These are phyloP conservation scores for Petasospora fabianii DNA, from an alignment of 1,139 yeast genomes.

Conservation along the genomic window DNA sequence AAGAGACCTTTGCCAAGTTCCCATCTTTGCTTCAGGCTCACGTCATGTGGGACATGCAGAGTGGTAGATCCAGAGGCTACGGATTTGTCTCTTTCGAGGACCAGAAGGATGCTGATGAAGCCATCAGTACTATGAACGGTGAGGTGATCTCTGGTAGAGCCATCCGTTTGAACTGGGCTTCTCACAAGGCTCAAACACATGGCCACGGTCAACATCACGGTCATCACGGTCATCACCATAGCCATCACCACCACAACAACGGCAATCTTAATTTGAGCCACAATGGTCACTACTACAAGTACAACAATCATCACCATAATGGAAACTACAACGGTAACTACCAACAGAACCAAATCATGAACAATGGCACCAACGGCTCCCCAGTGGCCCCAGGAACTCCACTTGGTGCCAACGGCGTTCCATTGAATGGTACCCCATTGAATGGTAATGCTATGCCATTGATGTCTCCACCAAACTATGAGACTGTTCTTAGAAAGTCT, in stretches of 20 bases:
- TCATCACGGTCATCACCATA: not conserved
- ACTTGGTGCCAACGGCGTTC: constrained; percentile 4
- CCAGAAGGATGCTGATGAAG: constrained; percentile 68
- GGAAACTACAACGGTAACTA: constrained; percentile 2
- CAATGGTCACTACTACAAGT: constrained; percentile 1
- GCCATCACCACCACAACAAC: constrained; percentile 1
- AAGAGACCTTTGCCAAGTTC: constrained; percentile 55
- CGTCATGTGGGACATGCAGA: constrained; percentile 97
- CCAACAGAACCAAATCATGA: constrained; percentile 4
- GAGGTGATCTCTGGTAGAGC: constrained; percentile 67
- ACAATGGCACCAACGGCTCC: constrained; percentile 1
- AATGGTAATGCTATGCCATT: constrained; percentile 18
- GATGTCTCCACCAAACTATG: constrained; percentile 57
- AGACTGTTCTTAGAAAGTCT: constrained; percentile 67
- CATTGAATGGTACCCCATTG: constrained; percentile 5
- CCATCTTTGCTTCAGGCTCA: constrained; percentile 75
- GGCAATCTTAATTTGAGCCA: not conserved
- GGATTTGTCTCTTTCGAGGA: constrained; percentile 83
- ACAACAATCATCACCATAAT: constrained; percentile 5
- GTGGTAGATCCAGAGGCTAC: constrained; percentile 86
- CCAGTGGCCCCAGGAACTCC: constrained; percentile 2
- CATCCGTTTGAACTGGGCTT: constrained; percentile 86
- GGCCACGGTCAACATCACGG: constrained; percentile 7
- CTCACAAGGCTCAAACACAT: constrained; percentile 52
- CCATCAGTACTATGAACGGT: constrained; percentile 75